Conservation (phyloP, 1,139 yeast species). For the Kodamaea suecica region DNA sequence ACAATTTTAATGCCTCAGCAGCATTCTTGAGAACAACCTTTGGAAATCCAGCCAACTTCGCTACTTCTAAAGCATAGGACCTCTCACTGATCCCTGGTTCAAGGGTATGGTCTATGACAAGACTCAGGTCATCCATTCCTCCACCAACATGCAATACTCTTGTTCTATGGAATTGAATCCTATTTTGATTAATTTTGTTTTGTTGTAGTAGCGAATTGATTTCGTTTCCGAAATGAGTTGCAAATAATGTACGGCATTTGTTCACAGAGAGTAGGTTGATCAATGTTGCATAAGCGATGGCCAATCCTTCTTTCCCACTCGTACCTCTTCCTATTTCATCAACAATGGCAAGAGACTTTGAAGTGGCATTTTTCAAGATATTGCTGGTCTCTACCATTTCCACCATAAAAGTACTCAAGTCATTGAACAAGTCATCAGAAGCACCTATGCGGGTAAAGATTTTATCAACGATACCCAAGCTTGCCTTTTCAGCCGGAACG, state of each 20-base stretch:
- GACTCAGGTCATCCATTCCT: conserved; percentile 18
- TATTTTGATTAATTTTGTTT: conserved; percentile 25
- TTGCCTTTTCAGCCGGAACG: conserved; percentile 77
- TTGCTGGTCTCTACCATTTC: conserved; percentile 95
- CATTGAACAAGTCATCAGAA: conserved; percentile 82
- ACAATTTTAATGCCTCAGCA: conserved; percentile 27
- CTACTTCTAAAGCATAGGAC: conserved; percentile 85
- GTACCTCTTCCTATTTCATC: conserved; percentile 99
- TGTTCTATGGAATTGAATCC: conserved; percentile 51
- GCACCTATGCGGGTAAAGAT: conserved; percentile 89
- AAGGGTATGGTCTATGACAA: conserved; percentile 61
- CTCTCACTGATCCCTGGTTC: conserved; percentile 69
- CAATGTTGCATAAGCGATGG: conserved; percentile 84
- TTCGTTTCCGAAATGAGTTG: conserved; percentile 89
- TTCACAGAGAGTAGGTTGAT: conserved; percentile 53
- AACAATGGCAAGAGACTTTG: conserved; percentile 74
- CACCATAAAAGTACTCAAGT: conserved; percentile 93
- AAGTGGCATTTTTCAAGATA: conserved; percentile 74
- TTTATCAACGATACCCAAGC: conserved; percentile 77
- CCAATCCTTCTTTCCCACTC: conserved; percentile 82
- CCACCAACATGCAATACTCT: conserved; percentile 26
- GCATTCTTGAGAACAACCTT: conserved; percentile 53
- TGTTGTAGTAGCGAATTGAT: conserved; percentile 34
- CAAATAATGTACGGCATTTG: conserved; percentile 77
- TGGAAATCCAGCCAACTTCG: conserved; percentile 84